Evolutionary conservation across 225 moss, liverwort and hornwort genomes (phyloP), one percentile per base, ranked within the genome.

Genomic region (Neckera pumila): DNA sequence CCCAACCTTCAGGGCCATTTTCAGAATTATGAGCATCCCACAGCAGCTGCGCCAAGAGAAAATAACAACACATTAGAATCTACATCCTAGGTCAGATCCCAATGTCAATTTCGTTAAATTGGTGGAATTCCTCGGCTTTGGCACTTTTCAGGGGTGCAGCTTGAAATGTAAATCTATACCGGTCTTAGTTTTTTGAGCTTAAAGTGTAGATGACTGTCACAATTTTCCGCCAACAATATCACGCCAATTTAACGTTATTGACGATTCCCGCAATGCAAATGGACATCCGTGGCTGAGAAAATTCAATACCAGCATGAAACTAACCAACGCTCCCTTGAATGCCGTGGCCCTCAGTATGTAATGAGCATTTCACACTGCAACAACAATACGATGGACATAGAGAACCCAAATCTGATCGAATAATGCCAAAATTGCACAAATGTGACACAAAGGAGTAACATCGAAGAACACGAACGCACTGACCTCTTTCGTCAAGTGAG

Each of bases 1-100:
- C 96, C 97, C 96, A 95, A 47, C 96, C 97, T 92, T 97, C 96
- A 17, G 96, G 96, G 70, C 95, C 97, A 25, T 87, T 93, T 79
- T 92, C 92, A 33, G 95, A 94, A 61, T 95, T 91, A 23, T 91
- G 90, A 57, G 92, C 88, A 89, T 97, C 94, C 97, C 96, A 97
- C 43, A 96, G 72, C 53, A 91, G 36, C 95, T 97, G 93, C 85
- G 27, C 79, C 65, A 79, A 81, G 49, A 74, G 60, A 76, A 60
- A 49, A 60, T 56, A 38, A 71, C 9, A 49, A 20, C 19, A 49
- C 26, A 74, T 90, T 38, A 81, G 88, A 66, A 76, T 40, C 33
- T 28, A 67, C 51, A 54, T 72, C 58, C 33, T 56, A 14, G 58
- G 65, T 66, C 65, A 83, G 66, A 65, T 67, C 33, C 60, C 58